A percentile compares a stretch with the other conserved stretches of the same genome.
Evolutionary conservation across 805 yeast species (phyloP).

Genomic region (Candida chilensis): DNA sequence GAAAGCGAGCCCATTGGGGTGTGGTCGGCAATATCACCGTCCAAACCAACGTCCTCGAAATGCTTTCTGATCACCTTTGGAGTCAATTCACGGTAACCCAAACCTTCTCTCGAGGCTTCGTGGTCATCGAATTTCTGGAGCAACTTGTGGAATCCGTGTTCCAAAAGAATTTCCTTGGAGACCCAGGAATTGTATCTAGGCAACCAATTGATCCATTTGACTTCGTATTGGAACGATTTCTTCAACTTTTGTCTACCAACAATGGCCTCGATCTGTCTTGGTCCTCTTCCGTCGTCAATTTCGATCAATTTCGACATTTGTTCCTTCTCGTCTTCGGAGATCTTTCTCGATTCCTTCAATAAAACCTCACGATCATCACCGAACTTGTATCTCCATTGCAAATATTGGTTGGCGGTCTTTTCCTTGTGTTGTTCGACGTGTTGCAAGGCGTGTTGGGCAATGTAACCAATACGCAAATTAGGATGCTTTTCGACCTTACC

Average conservation of each 20-base stretch:
- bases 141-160: conserved; percentile 80
- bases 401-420: conserved; percentile 93
- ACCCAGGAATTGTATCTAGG: conserved; percentile 95
- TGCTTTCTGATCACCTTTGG: conserved; percentile 94
- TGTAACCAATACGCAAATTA: conserved; percentile 94
- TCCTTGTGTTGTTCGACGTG: conserved; percentile 97
- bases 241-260: conserved; percentile 96
- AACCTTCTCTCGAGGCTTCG: conserved; percentile 98
- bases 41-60: conserved; percentile 94
- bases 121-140: conserved; percentile 97
- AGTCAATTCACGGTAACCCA: conserved; percentile 90
- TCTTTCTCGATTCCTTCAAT: conserved; percentile 85
- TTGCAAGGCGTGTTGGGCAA: conserved; percentile 97
- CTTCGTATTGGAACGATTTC: conserved; percentile 93
- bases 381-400: conserved; percentile 96
- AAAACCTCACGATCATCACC: conserved; percentile 98
- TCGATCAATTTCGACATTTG: conserved; percentile 74
- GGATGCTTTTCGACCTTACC: conserved; percentile 98
- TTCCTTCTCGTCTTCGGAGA: conserved; percentile 65
- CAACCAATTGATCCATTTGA: conserved; percentile 87
- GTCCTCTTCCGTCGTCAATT: conserved; percentile 79
- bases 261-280: conserved; percentile 84
- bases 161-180: conserved; percentile 70
- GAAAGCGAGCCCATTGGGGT: conserved; percentile 94
- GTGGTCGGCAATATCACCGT: conserved; percentile 97